A percentile compares a stretch with the other conserved stretches of the same genome.
These are phyloP conservation scores for Sclerotinia nivalis DNA, from an alignment of 2,329 filamentous ascomycete genomes.

Conservation along the genomic window DNA sequence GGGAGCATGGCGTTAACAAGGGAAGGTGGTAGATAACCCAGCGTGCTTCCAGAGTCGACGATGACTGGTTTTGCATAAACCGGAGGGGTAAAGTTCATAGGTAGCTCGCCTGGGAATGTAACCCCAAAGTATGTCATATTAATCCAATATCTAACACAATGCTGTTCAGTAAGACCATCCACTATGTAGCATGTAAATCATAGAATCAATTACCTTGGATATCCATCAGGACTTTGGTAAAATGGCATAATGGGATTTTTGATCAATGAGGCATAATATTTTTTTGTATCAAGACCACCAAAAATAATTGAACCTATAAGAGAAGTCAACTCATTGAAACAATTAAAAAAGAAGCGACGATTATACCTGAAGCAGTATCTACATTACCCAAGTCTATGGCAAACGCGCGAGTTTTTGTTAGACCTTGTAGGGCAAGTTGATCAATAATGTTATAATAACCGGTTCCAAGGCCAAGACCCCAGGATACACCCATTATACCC, in stretches of 20 bases:
- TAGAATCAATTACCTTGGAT: constrained; percentile 20
- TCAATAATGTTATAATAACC: constrained; percentile 29
- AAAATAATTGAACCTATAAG: constrained; percentile 30
- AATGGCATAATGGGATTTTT: constrained; percentile 30
- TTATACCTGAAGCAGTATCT: constrained; percentile 27
- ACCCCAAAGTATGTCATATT: constrained; percentile 30
- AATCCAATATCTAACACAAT: constrained; percentile 30
- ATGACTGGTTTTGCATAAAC: constrained; percentile 25
- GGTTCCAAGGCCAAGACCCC: constrained; percentile 20
- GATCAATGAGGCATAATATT: constrained; percentile 29
- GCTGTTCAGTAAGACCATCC: constrained; percentile 13
- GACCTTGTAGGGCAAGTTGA: constrained; percentile 26
- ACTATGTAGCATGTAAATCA: neutral
- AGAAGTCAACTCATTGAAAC: neutral
- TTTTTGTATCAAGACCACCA: constrained; percentile 33
- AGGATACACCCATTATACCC: constrained; percentile 27
- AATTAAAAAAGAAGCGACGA: neutral
- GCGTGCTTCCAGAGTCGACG: constrained; percentile 29
- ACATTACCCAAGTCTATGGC: constrained; percentile 29
- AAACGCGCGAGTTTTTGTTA: constrained; percentile 32
- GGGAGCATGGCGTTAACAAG: constrained; percentile 27
- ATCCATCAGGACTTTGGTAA: constrained; percentile 26
- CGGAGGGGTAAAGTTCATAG: neutral
- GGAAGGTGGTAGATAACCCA: constrained; percentile 24
- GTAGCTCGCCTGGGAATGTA: constrained; percentile 24